phyloP scores from a whole-genome alignment of 768 basidiomycete genomes.

The Phallus indusiatus region DNA sequence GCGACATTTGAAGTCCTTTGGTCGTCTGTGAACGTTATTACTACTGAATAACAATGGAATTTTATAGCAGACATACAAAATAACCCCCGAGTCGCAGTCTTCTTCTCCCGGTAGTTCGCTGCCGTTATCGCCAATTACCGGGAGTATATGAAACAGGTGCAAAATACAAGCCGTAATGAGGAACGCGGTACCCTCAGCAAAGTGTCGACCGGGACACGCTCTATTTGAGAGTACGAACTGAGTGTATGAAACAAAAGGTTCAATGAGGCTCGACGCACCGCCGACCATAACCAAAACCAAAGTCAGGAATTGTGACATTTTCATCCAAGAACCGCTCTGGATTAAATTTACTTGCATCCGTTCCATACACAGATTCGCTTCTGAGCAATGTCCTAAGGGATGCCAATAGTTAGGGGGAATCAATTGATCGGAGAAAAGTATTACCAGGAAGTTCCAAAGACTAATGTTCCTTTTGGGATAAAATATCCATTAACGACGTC shows the following conservation, averaged over 20 bases:
- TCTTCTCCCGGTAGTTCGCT: background rate
- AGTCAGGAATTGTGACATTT: background rate
- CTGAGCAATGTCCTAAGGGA: background rate
- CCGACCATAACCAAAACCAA: background rate
- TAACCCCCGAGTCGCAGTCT: background rate
- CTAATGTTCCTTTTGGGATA: background rate
- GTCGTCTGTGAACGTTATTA: background rate
- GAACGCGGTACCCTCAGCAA: background rate
- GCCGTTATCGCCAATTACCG: background rate
- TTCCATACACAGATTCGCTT: background rate
- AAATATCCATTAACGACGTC: slow-evolving; percentile 1
- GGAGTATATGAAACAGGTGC: background rate
- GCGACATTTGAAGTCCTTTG: background rate
- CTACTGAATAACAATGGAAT: background rate
- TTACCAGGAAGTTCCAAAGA: slow-evolving; percentile 4
- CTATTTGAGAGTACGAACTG: background rate
- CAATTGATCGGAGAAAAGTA: background rate
- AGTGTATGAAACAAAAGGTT: background rate
- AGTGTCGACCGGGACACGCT: background rate
- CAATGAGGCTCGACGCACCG: background rate
- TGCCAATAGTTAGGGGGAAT: background rate
- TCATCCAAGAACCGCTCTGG: background rate
- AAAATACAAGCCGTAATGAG: background rate
- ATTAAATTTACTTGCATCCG: background rate
- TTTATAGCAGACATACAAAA: background rate